Conservation (phyloP, 805 yeast species). For the Saccharomycopsis fermentans region DNA sequence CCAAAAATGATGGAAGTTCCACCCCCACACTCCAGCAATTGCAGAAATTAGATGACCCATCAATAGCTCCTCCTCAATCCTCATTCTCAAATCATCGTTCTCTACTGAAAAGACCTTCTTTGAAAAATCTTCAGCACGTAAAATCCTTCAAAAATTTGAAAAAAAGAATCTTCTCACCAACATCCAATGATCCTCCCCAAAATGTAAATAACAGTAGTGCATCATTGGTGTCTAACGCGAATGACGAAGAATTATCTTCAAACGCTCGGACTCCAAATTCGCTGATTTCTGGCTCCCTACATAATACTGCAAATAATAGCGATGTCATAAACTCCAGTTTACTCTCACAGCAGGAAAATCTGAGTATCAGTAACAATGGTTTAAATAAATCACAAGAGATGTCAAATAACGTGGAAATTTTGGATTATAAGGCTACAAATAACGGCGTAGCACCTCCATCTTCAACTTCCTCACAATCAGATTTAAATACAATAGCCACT, state of each 20-base stretch:
- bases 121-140: slow-evolving; percentile 6
- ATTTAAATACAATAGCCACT: neutral
- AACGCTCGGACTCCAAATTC: neutral
- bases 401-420: neutral
- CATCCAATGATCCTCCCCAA: neutral
- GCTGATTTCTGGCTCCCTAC: neutral
- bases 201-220: neutral
- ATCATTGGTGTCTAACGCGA: neutral
- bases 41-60: neutral
- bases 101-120: neutral
- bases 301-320: neutral
- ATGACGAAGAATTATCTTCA: neutral
- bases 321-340: neutral
- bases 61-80: neutral
- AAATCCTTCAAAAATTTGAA: slow-evolving; percentile 8
- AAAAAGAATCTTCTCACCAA: slow-evolving; percentile 4
- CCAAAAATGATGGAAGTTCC: neutral
- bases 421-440: neutral
- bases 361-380: neutral
- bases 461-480: neutral
- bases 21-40: neutral
- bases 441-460: neutral
- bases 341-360: neutral
- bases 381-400: neutral
- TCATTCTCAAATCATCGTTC: neutral